These are phyloP conservation scores for Irpex sp. DNA, from an alignment of 1,284 basidiomycete genomes.

Conservation along the genomic window DNA sequence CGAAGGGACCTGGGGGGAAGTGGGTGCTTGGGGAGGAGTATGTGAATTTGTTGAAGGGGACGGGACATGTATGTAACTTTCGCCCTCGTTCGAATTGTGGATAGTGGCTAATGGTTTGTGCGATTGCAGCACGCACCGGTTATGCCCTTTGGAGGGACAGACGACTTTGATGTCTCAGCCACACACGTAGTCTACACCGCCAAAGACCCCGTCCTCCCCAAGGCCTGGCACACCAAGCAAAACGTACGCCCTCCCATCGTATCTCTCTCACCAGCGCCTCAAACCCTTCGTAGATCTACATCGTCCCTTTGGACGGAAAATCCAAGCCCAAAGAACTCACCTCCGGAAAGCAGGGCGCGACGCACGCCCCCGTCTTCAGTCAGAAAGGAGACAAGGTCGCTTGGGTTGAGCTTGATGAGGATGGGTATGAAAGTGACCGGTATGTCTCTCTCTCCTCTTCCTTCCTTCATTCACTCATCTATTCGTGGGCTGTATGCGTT, in stretches of 20 bases:
- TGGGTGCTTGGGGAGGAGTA: constrained; percentile 55
- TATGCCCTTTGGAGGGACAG: constrained; percentile 76
- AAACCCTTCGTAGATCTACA: constrained; percentile 48
- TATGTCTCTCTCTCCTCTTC: constrained; percentile 20
- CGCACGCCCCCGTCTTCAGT: constrained; percentile 66
- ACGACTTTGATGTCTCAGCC: constrained; percentile 74
- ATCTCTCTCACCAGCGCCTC: no score
- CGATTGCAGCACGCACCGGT: constrained; percentile 67
- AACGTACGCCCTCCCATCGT: constrained; percentile 41
- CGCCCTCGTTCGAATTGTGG: constrained; percentile 3
- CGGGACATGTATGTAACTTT: constrained; percentile 51
- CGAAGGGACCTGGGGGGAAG: constrained; percentile 40
- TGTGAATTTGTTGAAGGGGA: constrained; percentile 58
- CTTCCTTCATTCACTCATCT: neutral
- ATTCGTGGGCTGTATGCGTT: neutral
- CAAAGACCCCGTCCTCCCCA: constrained; percentile 72
- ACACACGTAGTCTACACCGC: constrained; percentile 77
- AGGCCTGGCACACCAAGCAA: constrained; percentile 79
- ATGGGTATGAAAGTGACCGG: constrained; percentile 87
- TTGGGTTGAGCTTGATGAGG: constrained; percentile 83
- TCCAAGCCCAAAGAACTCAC: constrained; percentile 64
- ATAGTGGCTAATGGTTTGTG: constrained; percentile 3
- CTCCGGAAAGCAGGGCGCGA: constrained; percentile 80
- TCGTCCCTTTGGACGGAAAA: constrained; percentile 51
- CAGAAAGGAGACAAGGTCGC: constrained; percentile 68